These are phyloP conservation scores for Pichia sp. DNA, from an alignment of 1,139 yeast genomes.

Conservation along the genomic window DNA sequence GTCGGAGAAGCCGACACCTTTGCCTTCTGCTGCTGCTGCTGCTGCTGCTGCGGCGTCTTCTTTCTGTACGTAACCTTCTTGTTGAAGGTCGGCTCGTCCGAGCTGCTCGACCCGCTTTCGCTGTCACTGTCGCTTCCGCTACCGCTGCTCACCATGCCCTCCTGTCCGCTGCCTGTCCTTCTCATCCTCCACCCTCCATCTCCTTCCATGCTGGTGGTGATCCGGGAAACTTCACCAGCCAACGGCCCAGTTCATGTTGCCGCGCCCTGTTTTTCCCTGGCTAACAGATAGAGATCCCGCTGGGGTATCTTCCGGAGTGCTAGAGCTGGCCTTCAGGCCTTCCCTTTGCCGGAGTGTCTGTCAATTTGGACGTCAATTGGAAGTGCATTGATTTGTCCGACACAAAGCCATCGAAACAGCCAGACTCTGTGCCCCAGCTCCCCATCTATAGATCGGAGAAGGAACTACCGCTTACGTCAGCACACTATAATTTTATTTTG, in stretches of 20 bases:
- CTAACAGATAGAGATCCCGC: too few species aligned
- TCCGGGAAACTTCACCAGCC: neutral
- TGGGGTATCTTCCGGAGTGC: too few species aligned
- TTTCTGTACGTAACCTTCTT: constrained; percentile 2
- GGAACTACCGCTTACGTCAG: neutral
- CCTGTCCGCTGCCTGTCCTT: too few species aligned
- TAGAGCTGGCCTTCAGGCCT: too few species aligned
- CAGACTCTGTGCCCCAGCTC: too few species aligned
- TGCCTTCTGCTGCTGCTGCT: neutral
- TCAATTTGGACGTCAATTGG: too few species aligned
- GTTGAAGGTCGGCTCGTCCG: neutral
- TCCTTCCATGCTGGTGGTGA: too few species aligned
- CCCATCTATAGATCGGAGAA: too few species aligned
- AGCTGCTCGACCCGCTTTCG: neutral
- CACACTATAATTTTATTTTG: neutral
- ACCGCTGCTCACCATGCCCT: neutral
- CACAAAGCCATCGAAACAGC: too few species aligned
- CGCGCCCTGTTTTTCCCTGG: neutral
- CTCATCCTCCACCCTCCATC: too few species aligned
- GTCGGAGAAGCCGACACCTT: neutral
- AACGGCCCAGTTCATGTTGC: neutral
- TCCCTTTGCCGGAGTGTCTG: too few species aligned
- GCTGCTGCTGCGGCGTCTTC: neutral
- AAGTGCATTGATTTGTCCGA: too few species aligned
- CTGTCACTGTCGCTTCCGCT: neutral